Percentiles rank a stretch among this genome's conserved stretches.
phyloP scores from a whole-genome alignment of 2,329 filamentous ascomycete genomes.

The Xylaria sp. region DNA sequence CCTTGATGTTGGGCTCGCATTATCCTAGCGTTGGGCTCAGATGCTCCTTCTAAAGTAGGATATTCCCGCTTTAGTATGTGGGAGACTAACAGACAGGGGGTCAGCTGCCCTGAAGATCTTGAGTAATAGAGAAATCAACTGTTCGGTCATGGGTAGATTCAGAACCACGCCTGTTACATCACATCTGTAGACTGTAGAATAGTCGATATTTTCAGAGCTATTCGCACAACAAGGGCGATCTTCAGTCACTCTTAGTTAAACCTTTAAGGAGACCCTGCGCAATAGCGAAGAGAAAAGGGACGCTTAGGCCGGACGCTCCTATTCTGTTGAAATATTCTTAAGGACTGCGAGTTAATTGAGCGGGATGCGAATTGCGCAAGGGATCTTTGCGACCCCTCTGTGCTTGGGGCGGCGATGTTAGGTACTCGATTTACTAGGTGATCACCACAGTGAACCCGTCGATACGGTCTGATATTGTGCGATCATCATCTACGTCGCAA shows the following conservation, averaged over 20 bases:
- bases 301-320: background rate
- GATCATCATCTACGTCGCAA: constrained; percentile 35
- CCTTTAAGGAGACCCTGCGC: background rate
- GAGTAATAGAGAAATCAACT: constrained; percentile 45
- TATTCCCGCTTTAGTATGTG: constrained; percentile 45
- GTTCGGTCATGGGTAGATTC: background rate
- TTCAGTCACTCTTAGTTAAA: background rate
- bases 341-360: background rate
- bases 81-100: constrained; percentile 60
- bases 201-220: background rate
- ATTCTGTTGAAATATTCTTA: no score
- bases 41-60: constrained; percentile 55
- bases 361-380: background rate
- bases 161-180: background rate
- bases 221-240: background rate
- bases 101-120: constrained; percentile 58
- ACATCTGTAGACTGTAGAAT: background rate
- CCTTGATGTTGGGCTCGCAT: constrained; percentile 6
- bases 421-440: background rate
- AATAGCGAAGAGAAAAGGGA: background rate
- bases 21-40: constrained; percentile 56
- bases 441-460: constrained; percentile 50
- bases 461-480: constrained; percentile 50
- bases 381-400: background rate
- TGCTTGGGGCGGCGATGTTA: background rate